Evolutionary conservation across 228 moss, liverwort and hornwort genomes (phyloP).

Genomic region (Sphagnum fallax): DNA sequence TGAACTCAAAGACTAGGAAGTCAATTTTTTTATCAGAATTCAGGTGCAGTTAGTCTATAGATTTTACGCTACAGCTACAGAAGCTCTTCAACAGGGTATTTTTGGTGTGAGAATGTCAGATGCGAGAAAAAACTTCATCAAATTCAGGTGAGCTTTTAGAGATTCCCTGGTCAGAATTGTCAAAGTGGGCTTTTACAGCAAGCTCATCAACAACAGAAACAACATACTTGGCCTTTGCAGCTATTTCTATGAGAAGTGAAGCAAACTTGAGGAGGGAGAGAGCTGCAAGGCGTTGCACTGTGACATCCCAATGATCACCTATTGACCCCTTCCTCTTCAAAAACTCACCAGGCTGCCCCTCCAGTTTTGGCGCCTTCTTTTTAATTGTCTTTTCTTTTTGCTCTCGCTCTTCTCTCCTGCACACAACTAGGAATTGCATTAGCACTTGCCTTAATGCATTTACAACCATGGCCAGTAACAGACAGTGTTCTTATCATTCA

Average conservation of each 20-base stretch:
- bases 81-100: too few species aligned
- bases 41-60: too few species aligned
- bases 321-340: constrained; percentile 41
- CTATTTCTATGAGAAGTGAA: constrained; percentile 76
- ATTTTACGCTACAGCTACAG: too few species aligned
- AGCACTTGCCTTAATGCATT: too few species aligned
- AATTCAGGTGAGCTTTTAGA: constrained; percentile 34
- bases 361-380: constrained; percentile 23
- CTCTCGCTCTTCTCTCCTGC: constrained; percentile 18
- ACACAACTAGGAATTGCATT: neutral
- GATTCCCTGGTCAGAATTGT: constrained; percentile 10
- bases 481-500: too few species aligned
- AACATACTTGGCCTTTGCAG: constrained; percentile 71
- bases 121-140: constrained; percentile 4
- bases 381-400: constrained; percentile 24
- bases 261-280: constrained; percentile 86
- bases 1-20: too few species aligned
- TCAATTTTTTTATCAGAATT: too few species aligned
- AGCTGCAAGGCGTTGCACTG: constrained; percentile 61
- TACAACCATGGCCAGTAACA: too few species aligned
- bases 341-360: constrained; percentile 27
- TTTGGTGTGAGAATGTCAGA: constrained; percentile 21
- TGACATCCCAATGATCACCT: constrained; percentile 37
- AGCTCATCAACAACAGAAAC: constrained; percentile 59
- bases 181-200: constrained; percentile 55